Evolutionary conservation across 306 rosid species (phyloP).

Genomic region (Medicago lupulina): DNA sequence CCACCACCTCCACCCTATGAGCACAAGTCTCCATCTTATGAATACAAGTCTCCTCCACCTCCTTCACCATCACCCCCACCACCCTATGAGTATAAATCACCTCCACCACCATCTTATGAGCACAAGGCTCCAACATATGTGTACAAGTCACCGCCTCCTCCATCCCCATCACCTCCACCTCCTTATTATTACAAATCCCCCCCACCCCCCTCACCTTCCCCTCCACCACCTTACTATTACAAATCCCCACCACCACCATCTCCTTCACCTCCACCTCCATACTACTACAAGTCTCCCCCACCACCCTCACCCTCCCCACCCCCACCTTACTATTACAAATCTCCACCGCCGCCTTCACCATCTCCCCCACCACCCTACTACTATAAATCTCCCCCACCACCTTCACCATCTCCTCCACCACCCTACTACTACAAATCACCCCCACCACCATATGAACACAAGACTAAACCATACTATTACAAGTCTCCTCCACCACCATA

Average conservation of each 20-base stretch:
- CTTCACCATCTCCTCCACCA: constrained; percentile 8
- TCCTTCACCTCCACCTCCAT: constrained; percentile 7
- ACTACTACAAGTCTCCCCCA: not conserved
- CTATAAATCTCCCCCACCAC: constrained; percentile 23
- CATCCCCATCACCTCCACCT: too few species aligned
- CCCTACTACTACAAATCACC: constrained; percentile 40
- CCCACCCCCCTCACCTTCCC: not conserved
- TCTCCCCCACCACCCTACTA: not conserved
- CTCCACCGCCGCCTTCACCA: not conserved
- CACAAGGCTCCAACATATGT: not conserved
- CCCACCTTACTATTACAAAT: constrained; percentile 4
- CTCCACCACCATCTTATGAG: not conserved
- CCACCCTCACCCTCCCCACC: constrained; percentile 11
- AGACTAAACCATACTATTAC: constrained; percentile 9
- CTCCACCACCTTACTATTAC: not conserved
- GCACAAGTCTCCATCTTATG: constrained; percentile 45
- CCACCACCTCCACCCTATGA: constrained; percentile 48
- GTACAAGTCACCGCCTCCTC: not conserved
- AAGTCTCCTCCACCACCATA: constrained; percentile 5
- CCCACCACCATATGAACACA: constrained; percentile 36
- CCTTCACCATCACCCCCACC: constrained; percentile 46
- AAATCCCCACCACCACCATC: not conserved
- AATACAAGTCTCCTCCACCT: constrained; percentile 65
- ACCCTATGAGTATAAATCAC: not conserved
- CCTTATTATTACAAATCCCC: too few species aligned